Percentiles rank a stretch among this genome's conserved stretches.
These are phyloP conservation scores for Neurospora sp. DNA, from an alignment of 495 filamentous ascomycete species.

Conservation along the genomic window DNA sequence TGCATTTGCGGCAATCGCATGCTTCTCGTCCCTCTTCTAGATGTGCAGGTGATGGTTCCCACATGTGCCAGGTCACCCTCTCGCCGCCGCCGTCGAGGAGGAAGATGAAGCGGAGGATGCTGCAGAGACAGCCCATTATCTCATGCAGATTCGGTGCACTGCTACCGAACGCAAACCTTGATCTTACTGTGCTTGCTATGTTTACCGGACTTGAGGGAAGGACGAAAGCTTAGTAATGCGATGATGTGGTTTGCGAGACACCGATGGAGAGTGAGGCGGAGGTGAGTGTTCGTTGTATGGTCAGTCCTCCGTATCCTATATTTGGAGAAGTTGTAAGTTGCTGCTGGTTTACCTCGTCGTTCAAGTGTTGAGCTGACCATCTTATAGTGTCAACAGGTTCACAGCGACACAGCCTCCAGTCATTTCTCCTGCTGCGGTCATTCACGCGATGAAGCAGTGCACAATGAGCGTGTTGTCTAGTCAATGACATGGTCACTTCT, in stretches of 20 bases:
- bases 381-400: neutral
- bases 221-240: neutral
- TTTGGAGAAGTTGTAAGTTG: neutral
- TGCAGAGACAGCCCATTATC: neutral
- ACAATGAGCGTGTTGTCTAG: neutral
- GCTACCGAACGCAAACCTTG: neutral
- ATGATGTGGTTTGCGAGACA: neutral
- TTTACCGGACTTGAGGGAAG: neutral
- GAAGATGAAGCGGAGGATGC: neutral
- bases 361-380: neutral
- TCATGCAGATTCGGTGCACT: neutral
- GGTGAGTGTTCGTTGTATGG: neutral
- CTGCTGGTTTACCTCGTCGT: neutral
- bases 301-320: neutral
- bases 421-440: neutral
- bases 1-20: neutral
- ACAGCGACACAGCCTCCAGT: neutral
- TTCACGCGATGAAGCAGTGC: neutral
- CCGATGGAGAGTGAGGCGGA: neutral
- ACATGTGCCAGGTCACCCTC: neutral
- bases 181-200: neutral
- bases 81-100: neutral
- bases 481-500: neutral
- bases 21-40: neutral
- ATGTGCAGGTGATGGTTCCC: neutral